Conservation (phyloP, 495 filamentous ascomycete species). For the Apodospora peruviana region DNA sequence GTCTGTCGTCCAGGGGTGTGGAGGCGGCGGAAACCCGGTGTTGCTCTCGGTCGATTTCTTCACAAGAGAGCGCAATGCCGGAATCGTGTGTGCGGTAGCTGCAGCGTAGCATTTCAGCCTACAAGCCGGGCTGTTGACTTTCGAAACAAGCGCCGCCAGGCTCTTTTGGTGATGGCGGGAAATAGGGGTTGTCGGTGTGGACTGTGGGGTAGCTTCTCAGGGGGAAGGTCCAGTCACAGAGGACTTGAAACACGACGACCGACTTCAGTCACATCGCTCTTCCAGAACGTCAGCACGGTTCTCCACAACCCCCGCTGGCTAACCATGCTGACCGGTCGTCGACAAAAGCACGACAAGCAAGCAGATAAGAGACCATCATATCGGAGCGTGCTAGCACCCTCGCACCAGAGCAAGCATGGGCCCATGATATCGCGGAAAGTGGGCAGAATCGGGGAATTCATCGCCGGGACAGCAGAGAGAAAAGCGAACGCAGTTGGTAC, state of each 20-base stretch:
- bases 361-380: no score
- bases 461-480: no score
- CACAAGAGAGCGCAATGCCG: background rate
- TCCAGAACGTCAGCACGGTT: constrained; percentile 27
- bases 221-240: background rate
- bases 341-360: no score
- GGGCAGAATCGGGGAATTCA: background rate
- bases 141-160: constrained; percentile 25
- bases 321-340: no score
- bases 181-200: constrained; percentile 10
- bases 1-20: background rate
- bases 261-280: constrained; percentile 18
- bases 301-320: no score
- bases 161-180: constrained; percentile 4
- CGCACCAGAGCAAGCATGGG: no score
- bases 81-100: background rate
- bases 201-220: background rate
- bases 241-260: constrained; percentile 17
- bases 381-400: no score
- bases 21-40: background rate
- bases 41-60: background rate
- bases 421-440: background rate
- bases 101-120: background rate
- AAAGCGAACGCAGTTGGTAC: no score
- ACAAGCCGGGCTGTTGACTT: constrained; percentile 4